phyloP scores from a whole-genome alignment of 2,329 filamentous ascomycete species.

The Aureobasidium lini region DNA sequence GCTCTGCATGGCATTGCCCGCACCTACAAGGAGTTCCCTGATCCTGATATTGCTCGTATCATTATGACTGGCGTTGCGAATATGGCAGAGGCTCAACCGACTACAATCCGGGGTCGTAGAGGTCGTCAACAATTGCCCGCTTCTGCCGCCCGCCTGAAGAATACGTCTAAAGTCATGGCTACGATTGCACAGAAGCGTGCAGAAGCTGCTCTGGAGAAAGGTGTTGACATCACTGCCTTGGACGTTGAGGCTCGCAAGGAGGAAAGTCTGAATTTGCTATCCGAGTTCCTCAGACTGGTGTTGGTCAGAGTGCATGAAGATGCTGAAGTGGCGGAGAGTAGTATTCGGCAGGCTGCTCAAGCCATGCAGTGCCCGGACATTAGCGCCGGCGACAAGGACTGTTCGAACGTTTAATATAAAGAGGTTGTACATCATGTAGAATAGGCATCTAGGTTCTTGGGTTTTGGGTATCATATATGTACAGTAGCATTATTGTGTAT shows the following conservation, averaged over 20 bases:
- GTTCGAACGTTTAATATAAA: slow-evolving; percentile 2
- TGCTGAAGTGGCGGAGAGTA: slow-evolving; percentile 1
- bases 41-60: slow-evolving; percentile 10
- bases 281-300: slow-evolving; percentile 14
- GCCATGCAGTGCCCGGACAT: slow-evolving; percentile 10
- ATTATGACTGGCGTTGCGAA: slow-evolving; percentile 13
- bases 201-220: neutral
- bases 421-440: neutral
- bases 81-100: neutral
- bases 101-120: slow-evolving; percentile 3
- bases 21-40: slow-evolving; percentile 9
- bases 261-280: slow-evolving; percentile 14
- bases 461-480: neutral
- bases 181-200: neutral
- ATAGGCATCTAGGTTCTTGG: neutral
- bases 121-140: slow-evolving; percentile 12
- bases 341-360: slow-evolving; percentile 3
- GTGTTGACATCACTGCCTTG: neutral
- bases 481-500: neutral
- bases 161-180: slow-evolving; percentile 8
- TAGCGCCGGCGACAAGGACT: slow-evolving; percentile 8
- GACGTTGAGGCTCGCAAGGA: neutral
- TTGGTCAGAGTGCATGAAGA: slow-evolving; percentile 5
- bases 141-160: neutral
- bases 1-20: slow-evolving; percentile 14